Percentiles rank a stretch among this genome's conserved stretches.
These are phyloP conservation scores for Abelmoschus esculentus DNA, from an alignment of 345 rosid species.

Conservation along the genomic window DNA sequence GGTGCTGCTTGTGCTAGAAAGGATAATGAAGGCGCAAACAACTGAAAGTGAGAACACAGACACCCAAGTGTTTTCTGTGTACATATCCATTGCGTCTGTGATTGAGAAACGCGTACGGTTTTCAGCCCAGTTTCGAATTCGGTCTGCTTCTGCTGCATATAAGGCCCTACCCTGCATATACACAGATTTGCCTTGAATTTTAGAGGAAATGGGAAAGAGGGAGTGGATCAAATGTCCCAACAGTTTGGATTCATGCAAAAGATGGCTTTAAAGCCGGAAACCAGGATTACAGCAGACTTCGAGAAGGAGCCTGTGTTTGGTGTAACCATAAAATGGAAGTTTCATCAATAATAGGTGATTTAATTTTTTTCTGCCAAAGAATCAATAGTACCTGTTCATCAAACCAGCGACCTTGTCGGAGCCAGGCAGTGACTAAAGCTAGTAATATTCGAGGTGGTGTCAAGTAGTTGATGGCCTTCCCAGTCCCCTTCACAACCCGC, in stretches of 20 bases:
- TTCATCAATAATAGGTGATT: too few species aligned
- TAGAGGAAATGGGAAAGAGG: not conserved
- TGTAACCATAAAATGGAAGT: not conserved
- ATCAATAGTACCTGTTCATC: constrained; percentile 66
- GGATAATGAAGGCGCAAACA: constrained; percentile 86
- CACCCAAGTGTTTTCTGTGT: constrained; percentile 82
- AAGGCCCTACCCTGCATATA: constrained; percentile 73
- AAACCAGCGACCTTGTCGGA: constrained; percentile 89
- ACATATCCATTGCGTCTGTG: constrained; percentile 94
- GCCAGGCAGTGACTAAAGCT: constrained; percentile 87
- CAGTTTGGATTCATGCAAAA: not conserved
- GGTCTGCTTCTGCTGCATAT: constrained; percentile 85
- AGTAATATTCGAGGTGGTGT: constrained; percentile 93
- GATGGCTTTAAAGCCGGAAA: not conserved
- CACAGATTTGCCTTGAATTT: not conserved
- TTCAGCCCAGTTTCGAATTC: constrained; percentile 89
- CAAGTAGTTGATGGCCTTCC: constrained; percentile 69
- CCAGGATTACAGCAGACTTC: not conserved
- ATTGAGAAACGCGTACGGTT: constrained; percentile 65
- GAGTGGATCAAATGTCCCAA: not conserved
- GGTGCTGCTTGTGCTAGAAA: constrained; percentile 58
- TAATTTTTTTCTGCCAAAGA: not conserved
- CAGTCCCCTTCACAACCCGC: constrained; percentile 77
- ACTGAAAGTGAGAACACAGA: constrained; percentile 91
- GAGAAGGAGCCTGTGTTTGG: too few species aligned